phyloP scores from a whole-genome alignment of 306 rosid genomes.

The Potentilla sterilis region DNA sequence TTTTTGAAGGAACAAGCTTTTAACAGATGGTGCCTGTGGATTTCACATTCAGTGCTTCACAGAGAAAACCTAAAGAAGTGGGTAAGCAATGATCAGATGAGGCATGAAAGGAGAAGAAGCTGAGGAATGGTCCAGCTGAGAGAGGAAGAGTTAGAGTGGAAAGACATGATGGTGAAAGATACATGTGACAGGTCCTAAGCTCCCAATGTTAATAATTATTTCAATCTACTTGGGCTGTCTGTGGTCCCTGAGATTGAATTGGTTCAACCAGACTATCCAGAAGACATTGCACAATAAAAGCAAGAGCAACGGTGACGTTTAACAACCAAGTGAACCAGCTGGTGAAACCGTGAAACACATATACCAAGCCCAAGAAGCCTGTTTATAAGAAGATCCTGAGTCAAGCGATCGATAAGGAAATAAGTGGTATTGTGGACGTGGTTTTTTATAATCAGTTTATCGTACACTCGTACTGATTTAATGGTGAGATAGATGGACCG shows the following conservation, averaged over 20 bases:
- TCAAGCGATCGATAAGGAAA: too few relatives aligned
- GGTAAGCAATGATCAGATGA: slow-evolving; percentile 25
- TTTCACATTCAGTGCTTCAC: slow-evolving; percentile 10
- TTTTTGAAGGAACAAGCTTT: background rate
- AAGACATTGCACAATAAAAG: background rate
- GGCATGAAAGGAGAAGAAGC: slow-evolving; percentile 24
- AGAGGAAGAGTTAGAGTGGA: slow-evolving; percentile 14
- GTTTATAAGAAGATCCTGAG: background rate
- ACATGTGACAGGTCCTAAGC: slow-evolving; percentile 38
- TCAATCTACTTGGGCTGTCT: slow-evolving; percentile 25
- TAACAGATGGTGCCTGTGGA: slow-evolving; percentile 7
- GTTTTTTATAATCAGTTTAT: too few relatives aligned
- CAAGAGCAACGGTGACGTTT: background rate
- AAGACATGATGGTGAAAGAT: slow-evolving; percentile 22
- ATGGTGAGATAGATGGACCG: too few relatives aligned
- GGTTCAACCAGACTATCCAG: slow-evolving; percentile 26
- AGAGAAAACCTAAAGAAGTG: slow-evolving; percentile 19
- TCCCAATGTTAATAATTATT: slow-evolving; percentile 16
- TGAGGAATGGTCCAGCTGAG: slow-evolving; percentile 43
- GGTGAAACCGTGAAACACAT: background rate
- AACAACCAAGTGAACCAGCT: too few relatives aligned
- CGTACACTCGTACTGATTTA: too few relatives aligned
- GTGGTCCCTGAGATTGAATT: slow-evolving; percentile 43
- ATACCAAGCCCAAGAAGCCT: background rate
- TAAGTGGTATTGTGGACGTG: too few relatives aligned